These are phyloP conservation scores for Tetrahymena borealis DNA, from an alignment of 73 alveolate species.

Conservation along the genomic window DNA sequence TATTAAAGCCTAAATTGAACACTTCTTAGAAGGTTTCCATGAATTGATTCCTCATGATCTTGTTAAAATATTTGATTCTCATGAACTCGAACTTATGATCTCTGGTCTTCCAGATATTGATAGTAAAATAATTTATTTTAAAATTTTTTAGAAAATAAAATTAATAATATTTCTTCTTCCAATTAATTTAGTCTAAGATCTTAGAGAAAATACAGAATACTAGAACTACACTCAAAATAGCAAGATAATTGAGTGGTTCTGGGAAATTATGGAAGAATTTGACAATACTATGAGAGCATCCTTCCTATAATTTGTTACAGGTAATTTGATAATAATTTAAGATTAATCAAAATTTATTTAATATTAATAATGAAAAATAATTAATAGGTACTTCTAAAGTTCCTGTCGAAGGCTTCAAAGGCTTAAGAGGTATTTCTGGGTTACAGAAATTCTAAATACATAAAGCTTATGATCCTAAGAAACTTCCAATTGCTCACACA, in stretches of 20 bases:
- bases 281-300: conserved; percentile 86
- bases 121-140: not conserved
- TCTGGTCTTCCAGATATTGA: conserved; percentile 91
- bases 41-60: conserved; percentile 93
- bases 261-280: conserved; percentile 88
- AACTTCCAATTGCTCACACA: conserved; percentile 94
- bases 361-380: not conserved
- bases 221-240: conserved; percentile 82
- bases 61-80: conserved; percentile 70
- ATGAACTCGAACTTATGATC: conserved; percentile 92
- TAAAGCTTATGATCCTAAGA: conserved; percentile 56
- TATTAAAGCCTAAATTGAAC: conserved; percentile 58
- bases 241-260: conserved; percentile 80
- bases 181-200: conserved; percentile 80
- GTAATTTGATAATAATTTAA: not conserved
- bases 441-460: conserved; percentile 39
- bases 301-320: conserved; percentile 88
- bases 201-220: conserved; percentile 93
- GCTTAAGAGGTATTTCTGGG: conserved; percentile 54
- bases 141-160: not conserved
- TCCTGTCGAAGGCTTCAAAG: conserved; percentile 97
- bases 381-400: conserved; percentile 92
- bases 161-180: too few relatives aligned
- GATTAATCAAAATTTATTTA: not conserved
- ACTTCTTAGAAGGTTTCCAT: conserved; percentile 94